Evolutionary conservation across 1,284 basidiomycete genomes (phyloP).

Genomic region (Rhizoctonia solani): DNA sequence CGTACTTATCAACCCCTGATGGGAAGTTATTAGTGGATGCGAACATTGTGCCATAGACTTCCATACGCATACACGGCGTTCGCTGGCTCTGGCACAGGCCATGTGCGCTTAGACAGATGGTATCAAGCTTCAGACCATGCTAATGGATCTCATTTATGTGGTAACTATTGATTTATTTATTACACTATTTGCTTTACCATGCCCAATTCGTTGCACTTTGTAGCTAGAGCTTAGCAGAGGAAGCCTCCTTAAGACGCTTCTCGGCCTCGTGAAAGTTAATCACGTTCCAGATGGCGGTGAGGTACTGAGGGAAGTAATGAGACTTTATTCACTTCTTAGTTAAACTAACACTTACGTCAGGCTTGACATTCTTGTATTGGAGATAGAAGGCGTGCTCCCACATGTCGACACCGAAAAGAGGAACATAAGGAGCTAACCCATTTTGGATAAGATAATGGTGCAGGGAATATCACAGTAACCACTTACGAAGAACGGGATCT

Average conservation of each 20-base stretch:
- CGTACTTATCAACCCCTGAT: too few species aligned
- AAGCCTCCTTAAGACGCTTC: constrained; percentile 60
- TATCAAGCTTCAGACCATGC: background rate
- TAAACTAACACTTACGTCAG: constrained; percentile 56
- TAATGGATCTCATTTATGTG: background rate
- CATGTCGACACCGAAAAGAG: constrained; percentile 87
- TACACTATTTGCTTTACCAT: background rate
- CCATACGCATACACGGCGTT: too few species aligned
- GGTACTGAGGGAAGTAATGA: constrained; percentile 55
- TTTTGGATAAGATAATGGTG: background rate
- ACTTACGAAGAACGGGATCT: constrained; percentile 71
- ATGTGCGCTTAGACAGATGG: too few species aligned
- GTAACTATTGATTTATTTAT: background rate
- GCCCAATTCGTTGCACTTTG: background rate
- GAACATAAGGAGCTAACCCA: constrained; percentile 53
- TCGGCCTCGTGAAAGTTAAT: constrained; percentile 84
- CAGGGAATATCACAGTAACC: background rate
- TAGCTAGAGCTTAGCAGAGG: constrained; percentile 15
- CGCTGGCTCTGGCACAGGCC: too few species aligned
- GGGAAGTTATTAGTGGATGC: too few species aligned
- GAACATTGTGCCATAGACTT: too few species aligned
- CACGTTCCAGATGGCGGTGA: constrained; percentile 80
- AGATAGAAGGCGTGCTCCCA: constrained; percentile 69
- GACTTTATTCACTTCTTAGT: background rate
- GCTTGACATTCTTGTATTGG: constrained; percentile 78